phyloP scores from a whole-genome alignment of 2,329 filamentous ascomycete genomes.

The Venturia effusa region DNA sequence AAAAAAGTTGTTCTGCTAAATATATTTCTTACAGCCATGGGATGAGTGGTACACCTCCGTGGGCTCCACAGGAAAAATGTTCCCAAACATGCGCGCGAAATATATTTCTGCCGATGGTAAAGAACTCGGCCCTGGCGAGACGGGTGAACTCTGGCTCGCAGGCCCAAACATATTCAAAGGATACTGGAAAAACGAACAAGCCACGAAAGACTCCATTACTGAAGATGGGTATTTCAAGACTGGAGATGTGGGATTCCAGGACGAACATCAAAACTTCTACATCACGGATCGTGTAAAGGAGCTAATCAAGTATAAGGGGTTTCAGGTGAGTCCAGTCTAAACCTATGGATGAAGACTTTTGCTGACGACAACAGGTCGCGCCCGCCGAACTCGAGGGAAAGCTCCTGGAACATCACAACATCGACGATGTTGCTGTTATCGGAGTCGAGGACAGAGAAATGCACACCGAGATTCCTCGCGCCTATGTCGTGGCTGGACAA shows the following conservation, averaged over 20 bases:
- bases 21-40: conserved; percentile 6
- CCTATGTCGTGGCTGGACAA: conserved; percentile 42
- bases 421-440: conserved; percentile 52
- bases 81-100: conserved; percentile 71
- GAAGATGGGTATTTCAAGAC: conserved; percentile 70
- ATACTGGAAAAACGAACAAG: conserved; percentile 51
- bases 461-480: conserved; percentile 58
- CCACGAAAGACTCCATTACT: conserved; percentile 61
- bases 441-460: conserved; percentile 49
- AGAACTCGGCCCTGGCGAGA: conserved; percentile 52
- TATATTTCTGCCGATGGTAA: conserved; percentile 51
- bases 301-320: conserved; percentile 59
- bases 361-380: conserved; percentile 30
- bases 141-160: conserved; percentile 53
- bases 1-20: no score
- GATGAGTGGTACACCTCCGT: conserved; percentile 66
- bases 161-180: conserved; percentile 74
- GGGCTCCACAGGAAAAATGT: conserved; percentile 65
- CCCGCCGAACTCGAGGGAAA: conserved; percentile 55
- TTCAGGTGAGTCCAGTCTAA: conserved; percentile 37
- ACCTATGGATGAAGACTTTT: conserved; percentile 27
- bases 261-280: conserved; percentile 70
- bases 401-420: conserved; percentile 36
- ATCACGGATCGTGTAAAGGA: conserved; percentile 80
- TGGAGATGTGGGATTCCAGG: conserved; percentile 41